Base-by-base conservation (phyloP, 257 asterid genomes). In the Plantago major region DNA sequence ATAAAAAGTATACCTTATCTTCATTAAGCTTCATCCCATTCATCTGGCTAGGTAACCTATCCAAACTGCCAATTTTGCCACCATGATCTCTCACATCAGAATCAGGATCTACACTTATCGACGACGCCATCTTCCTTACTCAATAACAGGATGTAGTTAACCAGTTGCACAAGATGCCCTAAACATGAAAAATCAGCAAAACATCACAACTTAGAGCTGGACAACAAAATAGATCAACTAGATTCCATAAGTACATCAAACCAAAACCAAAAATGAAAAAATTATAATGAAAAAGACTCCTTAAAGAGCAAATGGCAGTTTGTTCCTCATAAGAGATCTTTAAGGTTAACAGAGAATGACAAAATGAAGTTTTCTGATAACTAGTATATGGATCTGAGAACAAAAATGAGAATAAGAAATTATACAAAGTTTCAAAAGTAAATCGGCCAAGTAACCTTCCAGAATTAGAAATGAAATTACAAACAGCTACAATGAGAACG, bases 21-120 rank as follows among this genome's bases (percentile, higher is more conserved):
- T 84, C 93, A 69, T 73, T 78, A 26, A 85, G 79, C 68, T 78
- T 85, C 84, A 85, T 78, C 63, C 74, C 85, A 62, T 74, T 80
- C 82, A 85, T 60, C 80, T 80, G 84, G 37, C 76, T 79, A 1
- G 87, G 87, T 45, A 85, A 76, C 73, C 65, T 73, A 67, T 76
- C 85, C 43, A 82, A 57, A 58, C 77, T 79, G 49, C 62, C 71
- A 51, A 45, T 47, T 57, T 62, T 78, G 17, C 67, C 62, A 57
- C 73, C 67, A 42, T 82, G 78, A 67, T 82, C 82, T 73, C 81
- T 67, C 47, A 74, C 73, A 64, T 59, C 75, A 50, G 80, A 37
- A 3, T 68, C 67, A 64, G 83, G 76, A 69, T 73, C 77, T 45
- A 77, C 79, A 71, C 68, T 62, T 22, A 75, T 43, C 0, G 87